These are phyloP conservation scores for Turnera subulata DNA, from an alignment of 345 rosid genomes.

Conservation along the genomic window DNA sequence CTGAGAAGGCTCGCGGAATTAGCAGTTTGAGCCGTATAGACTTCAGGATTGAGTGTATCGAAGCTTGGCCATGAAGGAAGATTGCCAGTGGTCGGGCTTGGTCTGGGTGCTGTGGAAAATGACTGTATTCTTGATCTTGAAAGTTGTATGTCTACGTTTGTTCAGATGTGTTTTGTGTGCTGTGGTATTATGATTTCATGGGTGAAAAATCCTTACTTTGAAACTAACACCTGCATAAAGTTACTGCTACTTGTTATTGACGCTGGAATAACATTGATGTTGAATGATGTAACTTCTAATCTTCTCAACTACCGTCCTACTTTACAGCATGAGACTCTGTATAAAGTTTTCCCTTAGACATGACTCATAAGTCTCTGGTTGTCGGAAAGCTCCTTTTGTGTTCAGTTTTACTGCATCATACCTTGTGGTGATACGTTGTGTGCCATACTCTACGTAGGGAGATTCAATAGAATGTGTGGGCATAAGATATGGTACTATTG, in stretches of 20 bases:
- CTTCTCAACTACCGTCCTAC: background rate
- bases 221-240: slow-evolving; percentile 21
- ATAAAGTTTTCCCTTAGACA: no score
- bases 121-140: slow-evolving; percentile 11
- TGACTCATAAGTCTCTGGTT: no score
- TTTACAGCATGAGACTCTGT: no score
- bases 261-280: slow-evolving; percentile 12
- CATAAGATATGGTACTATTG: no score
- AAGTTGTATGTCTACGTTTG: slow-evolving; percentile 15
- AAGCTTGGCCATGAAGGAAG: slow-evolving; percentile 36
- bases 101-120: slow-evolving; percentile 9
- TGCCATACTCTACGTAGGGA: no score
- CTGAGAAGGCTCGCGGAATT: slow-evolving; percentile 39
- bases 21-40: slow-evolving; percentile 56
- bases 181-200: slow-evolving; percentile 19
- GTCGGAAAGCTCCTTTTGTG: no score
- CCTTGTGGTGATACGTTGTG: background rate
- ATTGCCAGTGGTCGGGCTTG: background rate
- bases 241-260: slow-evolving; percentile 1
- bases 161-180: slow-evolving; percentile 26
- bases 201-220: slow-evolving; percentile 5
- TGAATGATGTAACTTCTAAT: background rate
- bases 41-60: slow-evolving; percentile 54
- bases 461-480: no score
- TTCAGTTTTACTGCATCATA: no score